Percentiles rank a stretch among this genome's conserved stretches.
Conservation (phyloP, 148 eudicot genomes). For the Fagopyrum esculentum region DNA sequence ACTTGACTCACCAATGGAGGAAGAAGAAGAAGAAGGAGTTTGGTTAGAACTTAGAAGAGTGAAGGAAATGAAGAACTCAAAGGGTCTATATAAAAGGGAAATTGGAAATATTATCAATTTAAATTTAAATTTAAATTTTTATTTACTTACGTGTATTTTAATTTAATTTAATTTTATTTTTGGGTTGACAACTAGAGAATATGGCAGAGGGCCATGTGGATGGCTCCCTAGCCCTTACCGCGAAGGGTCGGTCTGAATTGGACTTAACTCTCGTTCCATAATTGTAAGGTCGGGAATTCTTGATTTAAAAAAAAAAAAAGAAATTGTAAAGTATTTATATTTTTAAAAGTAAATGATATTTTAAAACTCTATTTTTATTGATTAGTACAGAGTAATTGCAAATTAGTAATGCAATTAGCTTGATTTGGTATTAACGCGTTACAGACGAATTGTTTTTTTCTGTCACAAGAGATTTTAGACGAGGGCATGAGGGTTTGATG, state of each 20-base stretch:
- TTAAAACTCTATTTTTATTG: no score
- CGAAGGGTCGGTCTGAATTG: constrained; percentile 39
- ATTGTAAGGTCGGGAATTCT: neutral
- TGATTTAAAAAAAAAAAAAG: neutral
- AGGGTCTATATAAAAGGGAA: constrained; percentile 57
- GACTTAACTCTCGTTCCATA: constrained; percentile 15
- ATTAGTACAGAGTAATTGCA: no score
- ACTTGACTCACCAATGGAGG: constrained; percentile 34
- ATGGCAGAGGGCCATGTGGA: constrained; percentile 45
- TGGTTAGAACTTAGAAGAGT: constrained; percentile 18
- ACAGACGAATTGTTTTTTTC: no score
- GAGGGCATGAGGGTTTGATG: no score
- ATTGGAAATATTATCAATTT: constrained; percentile 30
- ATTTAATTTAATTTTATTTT: neutral
- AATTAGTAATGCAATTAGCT: no score
- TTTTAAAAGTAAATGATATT: no score
- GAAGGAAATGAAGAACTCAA: constrained; percentile 23
- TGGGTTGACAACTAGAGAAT: constrained; percentile 30
- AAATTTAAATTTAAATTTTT: neutral
- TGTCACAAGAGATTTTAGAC: no score
- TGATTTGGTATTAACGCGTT: no score
- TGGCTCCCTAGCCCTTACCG: constrained; percentile 42
- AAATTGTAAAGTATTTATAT: no score
- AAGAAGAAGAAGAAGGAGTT: constrained; percentile 13
- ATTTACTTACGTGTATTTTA: neutral